Evolutionary conservation across 139 green algal species (phyloP).

Genomic region (Closterium sp.): DNA sequence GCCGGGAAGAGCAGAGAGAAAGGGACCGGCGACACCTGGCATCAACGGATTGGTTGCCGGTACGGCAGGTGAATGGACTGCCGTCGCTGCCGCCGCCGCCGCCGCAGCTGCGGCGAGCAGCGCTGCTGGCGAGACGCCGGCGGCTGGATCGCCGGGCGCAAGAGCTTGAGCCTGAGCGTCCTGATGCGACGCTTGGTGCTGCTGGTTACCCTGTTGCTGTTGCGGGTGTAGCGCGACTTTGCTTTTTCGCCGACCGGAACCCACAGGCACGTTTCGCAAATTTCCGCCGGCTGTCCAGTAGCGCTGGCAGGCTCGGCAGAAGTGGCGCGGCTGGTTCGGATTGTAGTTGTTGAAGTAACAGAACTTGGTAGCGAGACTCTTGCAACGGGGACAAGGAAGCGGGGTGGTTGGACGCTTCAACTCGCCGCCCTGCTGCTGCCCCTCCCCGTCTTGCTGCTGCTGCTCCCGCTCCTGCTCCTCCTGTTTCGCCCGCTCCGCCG

Average conservation of each 20-base stretch:
- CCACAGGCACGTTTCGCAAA: constrained; percentile 83
- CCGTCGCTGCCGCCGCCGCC: neutral
- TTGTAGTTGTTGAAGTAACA: constrained; percentile 99
- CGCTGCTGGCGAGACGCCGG: neutral
- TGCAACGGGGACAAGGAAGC: constrained; percentile 78
- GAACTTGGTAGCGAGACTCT: constrained; percentile 85
- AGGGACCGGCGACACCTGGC: neutral
- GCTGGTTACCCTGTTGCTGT: neutral
- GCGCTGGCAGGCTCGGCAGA: constrained; percentile 74
- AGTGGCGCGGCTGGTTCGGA: constrained; percentile 87
- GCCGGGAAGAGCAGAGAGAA: neutral
- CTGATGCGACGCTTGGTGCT: neutral
- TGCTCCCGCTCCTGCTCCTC: neutral
- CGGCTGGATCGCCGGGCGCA: neutral
- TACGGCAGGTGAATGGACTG: neutral
- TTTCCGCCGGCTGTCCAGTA: constrained; percentile 92
- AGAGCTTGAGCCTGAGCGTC: neutral
- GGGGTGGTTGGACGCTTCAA: constrained; percentile 48
- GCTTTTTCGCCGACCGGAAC: constrained; percentile 79
- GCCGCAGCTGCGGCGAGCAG: neutral
- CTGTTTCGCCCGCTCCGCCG: neutral
- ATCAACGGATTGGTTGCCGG: neutral
- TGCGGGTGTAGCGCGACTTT: constrained; percentile 46
- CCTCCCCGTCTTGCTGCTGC: constrained; percentile 1
- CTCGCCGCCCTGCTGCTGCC: constrained; percentile 25